These are phyloP conservation scores for Trichoderma breve DNA, from an alignment of 2,329 filamentous ascomycete genomes.

Conservation along the genomic window DNA sequence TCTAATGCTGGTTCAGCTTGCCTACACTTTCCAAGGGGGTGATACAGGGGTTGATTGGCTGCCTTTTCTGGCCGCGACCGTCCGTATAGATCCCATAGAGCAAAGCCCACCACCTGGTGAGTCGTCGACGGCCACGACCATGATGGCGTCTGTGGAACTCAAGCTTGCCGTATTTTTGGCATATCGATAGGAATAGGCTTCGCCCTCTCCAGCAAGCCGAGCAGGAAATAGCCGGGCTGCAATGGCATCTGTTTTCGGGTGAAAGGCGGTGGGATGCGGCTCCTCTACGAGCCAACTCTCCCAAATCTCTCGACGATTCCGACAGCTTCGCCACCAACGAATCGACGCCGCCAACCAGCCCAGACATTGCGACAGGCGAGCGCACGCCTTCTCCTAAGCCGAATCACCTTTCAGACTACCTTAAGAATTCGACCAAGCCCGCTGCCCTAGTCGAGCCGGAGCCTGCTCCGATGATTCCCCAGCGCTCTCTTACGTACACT, in stretches of 20 bases:
- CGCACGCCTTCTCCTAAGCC: constrained; percentile 55
- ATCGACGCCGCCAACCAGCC: constrained; percentile 66
- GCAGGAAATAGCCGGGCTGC: constrained; percentile 22
- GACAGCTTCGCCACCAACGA: constrained; percentile 56
- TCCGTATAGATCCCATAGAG: constrained; percentile 23
- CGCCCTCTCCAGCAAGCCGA: constrained; percentile 19
- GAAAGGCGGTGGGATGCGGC: constrained; percentile 23
- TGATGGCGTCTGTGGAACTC: constrained; percentile 14
- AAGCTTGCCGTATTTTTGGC: constrained; percentile 21
- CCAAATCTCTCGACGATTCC: constrained; percentile 68
- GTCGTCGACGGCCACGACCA: constrained; percentile 25
- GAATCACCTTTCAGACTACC: constrained; percentile 68
- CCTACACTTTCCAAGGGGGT: too few species aligned
- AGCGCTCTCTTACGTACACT: constrained; percentile 80
- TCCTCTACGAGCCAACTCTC: constrained; percentile 47
- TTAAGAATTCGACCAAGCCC: constrained; percentile 52
- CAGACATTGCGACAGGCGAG: constrained; percentile 60
- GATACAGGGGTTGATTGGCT: constrained; percentile 4
- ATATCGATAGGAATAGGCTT: constrained; percentile 19
- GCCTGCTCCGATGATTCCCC: constrained; percentile 58
- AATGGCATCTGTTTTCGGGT: constrained; percentile 23
- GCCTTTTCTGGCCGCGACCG: not conserved
- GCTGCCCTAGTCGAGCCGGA: constrained; percentile 38
- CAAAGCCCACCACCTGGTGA: constrained; percentile 23
- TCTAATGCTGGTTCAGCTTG: too few species aligned